Evolutionary conservation across 2,329 filamentous ascomycete species (phyloP).

Genomic region (Alternaria arborescens): DNA sequence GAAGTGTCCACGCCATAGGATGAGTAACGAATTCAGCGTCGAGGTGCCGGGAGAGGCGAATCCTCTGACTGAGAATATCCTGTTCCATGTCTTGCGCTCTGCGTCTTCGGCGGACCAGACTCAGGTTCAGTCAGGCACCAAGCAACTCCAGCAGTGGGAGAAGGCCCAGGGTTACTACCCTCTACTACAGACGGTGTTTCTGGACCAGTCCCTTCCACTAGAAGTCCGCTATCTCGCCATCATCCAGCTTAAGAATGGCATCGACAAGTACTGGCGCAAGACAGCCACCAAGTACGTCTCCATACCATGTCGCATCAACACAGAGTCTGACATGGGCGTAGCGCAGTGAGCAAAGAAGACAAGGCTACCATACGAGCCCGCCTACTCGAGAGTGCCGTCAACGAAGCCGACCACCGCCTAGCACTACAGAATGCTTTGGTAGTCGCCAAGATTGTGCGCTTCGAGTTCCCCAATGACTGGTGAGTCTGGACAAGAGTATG

Average conservation of each 20-base stretch:
- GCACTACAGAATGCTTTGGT: slow-evolving; percentile 89
- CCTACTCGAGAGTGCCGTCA: slow-evolving; percentile 77
- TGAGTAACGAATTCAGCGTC: slow-evolving; percentile 45
- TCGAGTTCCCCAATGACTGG: slow-evolving; percentile 92
- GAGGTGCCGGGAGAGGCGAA: slow-evolving; percentile 84
- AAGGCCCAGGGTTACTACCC: slow-evolving; percentile 58
- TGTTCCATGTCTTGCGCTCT: slow-evolving; percentile 59
- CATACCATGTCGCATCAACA: background rate
- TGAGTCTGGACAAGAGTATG: slow-evolving; percentile 31
- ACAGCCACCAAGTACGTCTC: slow-evolving; percentile 70
- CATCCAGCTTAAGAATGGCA: slow-evolving; percentile 95
- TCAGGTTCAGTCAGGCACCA: slow-evolving; percentile 61
- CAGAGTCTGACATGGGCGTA: slow-evolving; percentile 38
- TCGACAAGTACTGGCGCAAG: slow-evolving; percentile 92
- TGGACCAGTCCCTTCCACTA: slow-evolving; percentile 77
- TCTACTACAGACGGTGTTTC: slow-evolving; percentile 72
- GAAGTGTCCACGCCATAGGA: slow-evolving; percentile 17
- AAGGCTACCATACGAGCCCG: slow-evolving; percentile 78
- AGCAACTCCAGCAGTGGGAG: slow-evolving; percentile 63
- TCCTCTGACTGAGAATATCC: slow-evolving; percentile 58
- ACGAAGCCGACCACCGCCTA: slow-evolving; percentile 77
- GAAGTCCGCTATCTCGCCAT: slow-evolving; percentile 88
- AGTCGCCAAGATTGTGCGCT: slow-evolving; percentile 84
- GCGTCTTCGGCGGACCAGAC: slow-evolving; percentile 58
- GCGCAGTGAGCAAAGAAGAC: slow-evolving; percentile 71